Conservation (phyloP, 2,329 filamentous ascomycete species). For the Zymoseptoria tritici region DNA sequence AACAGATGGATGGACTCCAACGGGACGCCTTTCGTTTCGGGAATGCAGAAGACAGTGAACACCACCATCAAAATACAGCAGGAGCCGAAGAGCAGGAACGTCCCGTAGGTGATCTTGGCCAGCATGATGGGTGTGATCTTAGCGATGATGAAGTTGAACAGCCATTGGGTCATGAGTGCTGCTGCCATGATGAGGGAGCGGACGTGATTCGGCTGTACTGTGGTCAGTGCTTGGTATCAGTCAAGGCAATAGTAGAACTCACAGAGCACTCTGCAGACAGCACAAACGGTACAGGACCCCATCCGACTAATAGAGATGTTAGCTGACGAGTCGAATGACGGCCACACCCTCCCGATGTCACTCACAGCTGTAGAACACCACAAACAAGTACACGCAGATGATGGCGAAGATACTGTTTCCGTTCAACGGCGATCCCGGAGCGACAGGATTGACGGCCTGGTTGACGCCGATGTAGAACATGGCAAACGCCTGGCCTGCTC, state of each 20-base stretch:
- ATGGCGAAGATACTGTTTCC: conserved; percentile 49
- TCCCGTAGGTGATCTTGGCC: conserved; percentile 37
- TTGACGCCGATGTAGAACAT: conserved; percentile 37
- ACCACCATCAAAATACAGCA: conserved; percentile 38
- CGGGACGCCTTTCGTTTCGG: conserved; percentile 39
- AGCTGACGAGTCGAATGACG: neutral
- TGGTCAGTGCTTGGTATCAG: neutral
- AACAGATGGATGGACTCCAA: conserved; percentile 37
- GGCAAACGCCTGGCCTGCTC: conserved; percentile 36
- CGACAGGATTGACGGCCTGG: conserved; percentile 42
- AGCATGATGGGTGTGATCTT: conserved; percentile 36
- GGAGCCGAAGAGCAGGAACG: conserved; percentile 33
- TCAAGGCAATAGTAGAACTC: neutral
- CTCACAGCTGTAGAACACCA: conserved; percentile 34
- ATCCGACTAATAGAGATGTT: conserved; percentile 30
- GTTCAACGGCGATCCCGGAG: conserved; percentile 32
- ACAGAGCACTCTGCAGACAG: conserved; percentile 31
- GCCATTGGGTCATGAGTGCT: conserved; percentile 42
- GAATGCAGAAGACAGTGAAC: conserved; percentile 36
- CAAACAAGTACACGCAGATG: conserved; percentile 46
- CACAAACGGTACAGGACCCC: conserved; percentile 41
- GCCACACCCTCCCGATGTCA: neutral
- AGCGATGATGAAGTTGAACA: conserved; percentile 32
- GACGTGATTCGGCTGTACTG: conserved; percentile 24
- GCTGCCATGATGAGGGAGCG: conserved; percentile 38